Base-by-base conservation (phyloP, 164 flowering plant genomes). In the Magnolia officinalis region DNA sequence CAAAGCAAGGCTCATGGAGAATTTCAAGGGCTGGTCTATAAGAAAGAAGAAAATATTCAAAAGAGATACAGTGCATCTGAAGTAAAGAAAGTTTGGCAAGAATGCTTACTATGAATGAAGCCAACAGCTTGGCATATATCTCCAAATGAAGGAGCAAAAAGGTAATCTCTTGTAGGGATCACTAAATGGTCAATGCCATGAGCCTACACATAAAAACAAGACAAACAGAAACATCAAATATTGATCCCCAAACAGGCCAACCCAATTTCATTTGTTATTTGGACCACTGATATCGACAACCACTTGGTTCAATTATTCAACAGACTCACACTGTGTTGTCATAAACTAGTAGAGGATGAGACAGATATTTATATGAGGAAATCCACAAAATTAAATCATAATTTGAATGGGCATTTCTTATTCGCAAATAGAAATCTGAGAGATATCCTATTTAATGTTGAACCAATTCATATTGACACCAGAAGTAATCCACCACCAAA, bases 101-200 rank as follows among this genome's bases (percentile, higher is more conserved):
- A 52, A 77, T 37, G 76, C 89, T 86, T 79, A 94, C 97, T 81
- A 51, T 91, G 91, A 67, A 95, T 90, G 82, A 95, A 95, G 63
- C 88, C 85, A 24, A 95, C 96, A 80, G 97, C 98, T 80, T 75
- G 86, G 80, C 87, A 80, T 72, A 93, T 89, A 78, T 89, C 87
- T 63, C 76, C 78, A 75, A 86, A 75, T 23, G 91, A 88, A 58
- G 97, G 98, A 50, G 98, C 98, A 84, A 95, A 95, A 76, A 90
- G 90, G 75, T 95, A 95, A 82, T 95, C 98, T 86, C 98, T 89
- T 16, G 98, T 94, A 50, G 98, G 93, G 76, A 95, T 88, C 82
- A 91, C 91, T 86, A 95, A 78, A 82, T 95, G 98, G 20, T 88
- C 88, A 76, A 95, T 93, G 50, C 82, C 87, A 80, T 95, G 73